Conservation (phyloP, 2,329 filamentous ascomycete species). For the Botryotinia calthae region DNA sequence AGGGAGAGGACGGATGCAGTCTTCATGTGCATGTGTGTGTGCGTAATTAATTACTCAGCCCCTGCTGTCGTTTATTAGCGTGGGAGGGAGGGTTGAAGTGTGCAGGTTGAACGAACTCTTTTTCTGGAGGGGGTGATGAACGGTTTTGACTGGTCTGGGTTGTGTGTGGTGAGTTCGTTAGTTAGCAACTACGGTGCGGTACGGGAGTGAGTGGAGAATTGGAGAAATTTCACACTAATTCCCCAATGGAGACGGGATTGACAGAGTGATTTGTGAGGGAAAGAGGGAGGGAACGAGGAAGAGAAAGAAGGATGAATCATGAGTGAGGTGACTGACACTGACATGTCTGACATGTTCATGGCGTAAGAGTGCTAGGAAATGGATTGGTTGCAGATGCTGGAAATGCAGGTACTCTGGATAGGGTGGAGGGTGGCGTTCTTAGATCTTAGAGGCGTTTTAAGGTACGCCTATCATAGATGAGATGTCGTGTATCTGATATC, state of each 20-base stretch:
- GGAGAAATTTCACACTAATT: not conserved
- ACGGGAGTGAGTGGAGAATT: not conserved
- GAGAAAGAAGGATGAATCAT: too few relatives aligned
- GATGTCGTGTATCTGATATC: too few relatives aligned
- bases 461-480: not conserved
- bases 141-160: not conserved
- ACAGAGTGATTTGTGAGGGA: not conserved
- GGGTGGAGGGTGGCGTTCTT: not conserved
- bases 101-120: not conserved
- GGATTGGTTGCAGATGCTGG: not conserved
- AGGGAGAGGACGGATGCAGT: not conserved
- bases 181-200: too few relatives aligned
- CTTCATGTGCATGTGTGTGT: not conserved
- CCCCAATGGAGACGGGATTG: not conserved
- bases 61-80: not conserved
- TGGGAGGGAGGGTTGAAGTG: not conserved
- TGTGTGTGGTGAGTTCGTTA: not conserved
- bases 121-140: not conserved
- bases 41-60: not conserved
- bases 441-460: not conserved
- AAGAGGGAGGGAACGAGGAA: not conserved
- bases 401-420: not conserved
- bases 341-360: not conserved
- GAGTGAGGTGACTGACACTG: too few relatives aligned
- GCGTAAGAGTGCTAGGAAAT: not conserved